Base-by-base conservation (phyloP, 1,284 basidiomycete genomes). In the Cutaneotrichosporon mucoides region DNA sequence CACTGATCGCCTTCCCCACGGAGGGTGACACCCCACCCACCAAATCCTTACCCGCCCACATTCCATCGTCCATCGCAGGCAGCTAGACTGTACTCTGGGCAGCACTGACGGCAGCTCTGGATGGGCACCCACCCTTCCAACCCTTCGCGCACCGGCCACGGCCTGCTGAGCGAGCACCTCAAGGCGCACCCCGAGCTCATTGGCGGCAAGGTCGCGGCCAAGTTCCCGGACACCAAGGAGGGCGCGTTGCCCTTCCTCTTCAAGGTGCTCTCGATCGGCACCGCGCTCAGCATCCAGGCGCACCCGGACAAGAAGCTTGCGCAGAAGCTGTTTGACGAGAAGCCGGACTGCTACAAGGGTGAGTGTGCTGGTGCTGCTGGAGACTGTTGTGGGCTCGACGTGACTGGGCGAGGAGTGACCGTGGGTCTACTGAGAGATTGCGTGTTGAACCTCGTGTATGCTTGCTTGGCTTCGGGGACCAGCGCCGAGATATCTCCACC, bases 121-220 rank as follows among this genome's bases (percentile, higher is more conserved):
- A 99, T 99, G 95, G 96, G 96, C 13, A 98, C 96, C 0, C 96
- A 99, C 72, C 84, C 90, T 1, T 90, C 84, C 33, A 85, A 92
- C 9, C 95, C 95, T 0, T 93, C 92, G 2, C 84, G 80, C 49
- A 78, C 90, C 33, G 79, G 79, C 4, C 78, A 82, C 33, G 77
- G 78, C 10, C 76, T 69, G 49, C 85, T 92, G 45, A 83, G 85
- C 2, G 79, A 84, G 13, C 77, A 88, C 72, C 82, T 97, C 64
- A 80, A 83, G 24, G 76, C 80, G 2, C 81, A 90, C 72, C 87
- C 87, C 16, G 79, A 84, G 50, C 82, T 90, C 12, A 71, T 78
- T 63, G 85, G 95, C 48, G 89, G 89, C 12, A 75, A 74, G n/a
- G 84, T 94, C 56, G 71, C 83, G 10, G 79, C 80, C 48, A 86